Evolutionary conservation across 768 basidiomycete species (phyloP).

Genomic region (Boletus reticulatus): DNA sequence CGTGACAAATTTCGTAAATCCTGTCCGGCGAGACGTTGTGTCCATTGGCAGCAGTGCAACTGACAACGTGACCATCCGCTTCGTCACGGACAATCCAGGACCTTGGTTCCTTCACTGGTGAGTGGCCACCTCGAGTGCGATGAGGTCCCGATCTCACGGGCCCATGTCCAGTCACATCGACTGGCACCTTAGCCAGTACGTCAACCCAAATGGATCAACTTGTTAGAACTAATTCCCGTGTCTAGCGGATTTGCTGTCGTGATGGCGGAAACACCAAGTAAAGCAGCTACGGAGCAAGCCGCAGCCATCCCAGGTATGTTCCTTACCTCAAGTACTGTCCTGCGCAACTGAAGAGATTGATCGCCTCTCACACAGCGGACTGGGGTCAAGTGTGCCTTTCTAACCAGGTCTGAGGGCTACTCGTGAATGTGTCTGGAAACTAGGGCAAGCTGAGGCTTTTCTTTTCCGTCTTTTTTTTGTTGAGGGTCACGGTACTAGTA

Average conservation of each 20-base stretch:
- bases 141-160: background rate
- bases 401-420: background rate
- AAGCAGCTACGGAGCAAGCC: slow-evolving; percentile 6
- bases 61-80: slow-evolving; percentile 55
- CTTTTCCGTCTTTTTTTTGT: background rate
- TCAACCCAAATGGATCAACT: background rate
- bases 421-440: background rate
- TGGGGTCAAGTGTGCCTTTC: slow-evolving; percentile 21
- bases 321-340: background rate
- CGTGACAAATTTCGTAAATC: slow-evolving; percentile 36
- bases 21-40: slow-evolving; percentile 36
- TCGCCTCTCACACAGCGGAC: slow-evolving; percentile 7
- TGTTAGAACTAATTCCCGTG: background rate
- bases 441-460: background rate
- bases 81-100: slow-evolving; percentile 64
- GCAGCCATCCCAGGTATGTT: slow-evolving; percentile 22
- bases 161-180: slow-evolving; percentile 25
- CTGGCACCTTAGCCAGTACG: slow-evolving; percentile 30
- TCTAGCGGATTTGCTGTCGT: slow-evolving; percentile 29
- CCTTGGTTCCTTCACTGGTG: slow-evolving; percentile 54
- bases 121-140: background rate
- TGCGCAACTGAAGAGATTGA: background rate
- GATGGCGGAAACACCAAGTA: slow-evolving; percentile 23
- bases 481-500: background rate
- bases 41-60: slow-evolving; percentile 23